Evolutionary conservation across 306 rosid genomes (phyloP).

Genomic region (Pyrus pyrifolia): DNA sequence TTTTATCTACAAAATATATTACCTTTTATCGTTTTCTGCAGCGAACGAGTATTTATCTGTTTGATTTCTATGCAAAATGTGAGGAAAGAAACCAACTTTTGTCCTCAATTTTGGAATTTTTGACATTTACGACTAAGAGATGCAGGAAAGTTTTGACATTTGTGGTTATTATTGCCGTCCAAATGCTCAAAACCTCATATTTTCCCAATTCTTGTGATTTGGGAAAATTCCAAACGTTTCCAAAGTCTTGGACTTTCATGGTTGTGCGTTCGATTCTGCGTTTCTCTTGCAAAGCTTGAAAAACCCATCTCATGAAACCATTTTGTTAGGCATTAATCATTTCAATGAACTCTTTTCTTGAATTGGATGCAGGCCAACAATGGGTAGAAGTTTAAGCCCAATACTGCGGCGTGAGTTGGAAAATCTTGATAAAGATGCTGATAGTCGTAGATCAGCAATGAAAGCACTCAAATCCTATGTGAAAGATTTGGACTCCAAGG

Average conservation of each 20-base stretch:
- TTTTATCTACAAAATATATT: neutral
- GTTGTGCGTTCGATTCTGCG: neutral
- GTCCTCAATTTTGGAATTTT: neutral
- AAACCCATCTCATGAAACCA: neutral
- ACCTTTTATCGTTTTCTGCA: neutral
- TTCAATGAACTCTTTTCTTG: neutral
- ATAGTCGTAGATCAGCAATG: conserved; percentile 80
- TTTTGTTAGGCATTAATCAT: neutral
- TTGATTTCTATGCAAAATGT: neutral
- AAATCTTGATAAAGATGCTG: conserved; percentile 74
- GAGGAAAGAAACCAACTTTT: neutral
- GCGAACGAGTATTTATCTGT: neutral
- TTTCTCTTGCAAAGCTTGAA: neutral
- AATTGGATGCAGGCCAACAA: conserved; percentile 25
- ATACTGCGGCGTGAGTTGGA: conserved; percentile 48
- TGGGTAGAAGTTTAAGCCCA: conserved; percentile 59
- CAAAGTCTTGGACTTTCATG: neutral
- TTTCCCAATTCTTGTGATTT: neutral
- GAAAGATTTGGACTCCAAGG: conserved; percentile 66
- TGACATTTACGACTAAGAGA: neutral
- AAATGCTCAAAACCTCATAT: neutral
- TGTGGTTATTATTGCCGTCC: neutral
- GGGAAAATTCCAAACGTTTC: neutral
- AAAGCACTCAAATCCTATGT: conserved; percentile 64
- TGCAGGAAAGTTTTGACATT: neutral